Evolutionary conservation across 352 stramenopile genomes (phyloP).

Genomic region (Globisporangium iwayamae): DNA sequence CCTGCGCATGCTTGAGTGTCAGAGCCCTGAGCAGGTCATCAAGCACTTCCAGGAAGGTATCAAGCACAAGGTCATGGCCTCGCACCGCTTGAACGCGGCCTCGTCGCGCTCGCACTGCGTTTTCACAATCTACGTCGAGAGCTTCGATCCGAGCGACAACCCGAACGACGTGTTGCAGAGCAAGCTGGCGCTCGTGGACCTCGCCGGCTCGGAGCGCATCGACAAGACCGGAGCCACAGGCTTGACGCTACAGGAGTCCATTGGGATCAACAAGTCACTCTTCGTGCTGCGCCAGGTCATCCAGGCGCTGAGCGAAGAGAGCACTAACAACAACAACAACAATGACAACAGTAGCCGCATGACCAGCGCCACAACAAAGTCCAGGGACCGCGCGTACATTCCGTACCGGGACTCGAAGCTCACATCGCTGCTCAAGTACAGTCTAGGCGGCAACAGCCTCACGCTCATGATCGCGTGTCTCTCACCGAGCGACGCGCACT

Average conservation of each 20-base stretch:
- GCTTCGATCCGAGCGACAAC: slow-evolving; percentile 27
- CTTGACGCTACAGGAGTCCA: slow-evolving; percentile 48
- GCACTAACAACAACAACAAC: background rate
- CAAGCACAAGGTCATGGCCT: slow-evolving; percentile 62
- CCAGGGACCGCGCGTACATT: slow-evolving; percentile 28
- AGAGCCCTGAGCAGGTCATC: slow-evolving; percentile 38
- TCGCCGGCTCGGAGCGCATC: slow-evolving; percentile 60
- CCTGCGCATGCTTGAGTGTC: slow-evolving; percentile 37
- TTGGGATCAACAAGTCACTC: slow-evolving; percentile 67
- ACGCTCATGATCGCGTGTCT: slow-evolving; percentile 71
- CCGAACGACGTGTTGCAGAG: slow-evolving; percentile 36
- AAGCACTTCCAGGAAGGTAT: slow-evolving; percentile 51
- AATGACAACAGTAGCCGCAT: no score
- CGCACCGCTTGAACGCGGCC: slow-evolving; percentile 47
- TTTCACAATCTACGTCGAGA: slow-evolving; percentile 57
- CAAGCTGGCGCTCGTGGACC: slow-evolving; percentile 57
- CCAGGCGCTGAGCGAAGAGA: slow-evolving; percentile 45
- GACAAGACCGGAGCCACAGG: slow-evolving; percentile 54
- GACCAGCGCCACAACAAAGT: background rate
- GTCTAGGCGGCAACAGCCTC: slow-evolving; percentile 53
- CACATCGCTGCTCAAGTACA: slow-evolving; percentile 58
- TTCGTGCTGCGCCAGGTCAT: slow-evolving; percentile 60
- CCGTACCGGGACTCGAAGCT: slow-evolving; percentile 68
- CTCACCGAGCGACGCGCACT: slow-evolving; percentile 43
- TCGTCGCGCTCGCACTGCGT: slow-evolving; percentile 55